Base-by-base conservation (phyloP, 2,329 filamentous ascomycete genomes). In the Periconia macrospinosa region DNA sequence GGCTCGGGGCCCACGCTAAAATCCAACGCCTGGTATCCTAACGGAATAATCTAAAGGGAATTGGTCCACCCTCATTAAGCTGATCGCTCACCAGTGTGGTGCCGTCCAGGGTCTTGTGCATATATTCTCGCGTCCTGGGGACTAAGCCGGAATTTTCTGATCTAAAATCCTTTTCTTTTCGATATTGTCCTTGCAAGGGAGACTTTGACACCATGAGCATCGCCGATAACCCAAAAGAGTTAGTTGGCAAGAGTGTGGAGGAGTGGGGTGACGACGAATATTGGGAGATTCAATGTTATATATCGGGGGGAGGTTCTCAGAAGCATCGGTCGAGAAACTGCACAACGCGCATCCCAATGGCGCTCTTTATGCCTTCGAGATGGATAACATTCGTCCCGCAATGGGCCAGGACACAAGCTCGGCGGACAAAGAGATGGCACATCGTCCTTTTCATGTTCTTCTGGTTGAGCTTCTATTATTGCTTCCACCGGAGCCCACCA, bases 401-500 rank as follows among this genome's bases (percentile, higher is more conserved):
- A 37, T 6, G 33, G 33, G 33, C 11, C 11, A 13, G 33, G 11
- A 37, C 11, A 37, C 11, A 37, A 14, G 11, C 15, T n/a, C 33
- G 33, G 11, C 33, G 33, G 11, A 37, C 11, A 13, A 37, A n/a
- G 15, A 37, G 33, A 37, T 37, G 33, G 33, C 33, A 37, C 15
- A 13, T 45, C 23, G 5, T 33, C 2, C 9, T 33, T 17, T 23
- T 18, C 14, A 2, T 20, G 19, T 45, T 45, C 23, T 14, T 45
- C 27, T 45, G 43, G 43, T 30, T 45, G 9, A 18, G 11, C 17
- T 45, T 23, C n/a, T 30, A 33, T n/a, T n/a, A 30, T 30, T 13
- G 9, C 9, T 17, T n/a, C 13, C 30, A 62, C 19, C 48, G 63
- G 15, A 56, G 57, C 11, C 47, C 49, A 6, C 57, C 55, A 14